These are phyloP conservation scores for Eimeria tenella DNA, from an alignment of 169 alveolate genomes.

Conservation along the genomic window DNA sequence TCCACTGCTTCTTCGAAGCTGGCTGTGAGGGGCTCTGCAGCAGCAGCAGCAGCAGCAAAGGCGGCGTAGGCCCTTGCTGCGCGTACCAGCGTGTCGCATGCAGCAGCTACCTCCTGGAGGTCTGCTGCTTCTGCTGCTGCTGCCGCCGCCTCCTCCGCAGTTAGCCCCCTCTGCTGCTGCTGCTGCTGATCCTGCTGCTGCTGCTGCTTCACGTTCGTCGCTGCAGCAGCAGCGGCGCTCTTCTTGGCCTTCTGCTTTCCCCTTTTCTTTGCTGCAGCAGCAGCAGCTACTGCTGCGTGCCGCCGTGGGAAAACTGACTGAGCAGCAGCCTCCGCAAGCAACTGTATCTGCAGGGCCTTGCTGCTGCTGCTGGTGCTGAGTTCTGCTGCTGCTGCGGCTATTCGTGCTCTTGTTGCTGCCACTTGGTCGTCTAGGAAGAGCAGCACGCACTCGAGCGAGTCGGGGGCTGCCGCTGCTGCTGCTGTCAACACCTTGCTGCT, in stretches of 20 bases:
- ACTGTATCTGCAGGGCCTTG: not conserved
- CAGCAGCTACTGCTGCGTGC: not conserved
- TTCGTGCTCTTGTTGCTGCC: not conserved
- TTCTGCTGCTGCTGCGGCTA: not conserved
- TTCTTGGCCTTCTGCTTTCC: not conserved
- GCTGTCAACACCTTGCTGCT: conserved; percentile 34
- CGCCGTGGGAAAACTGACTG: conserved; percentile 27
- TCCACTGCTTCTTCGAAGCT: not conserved
- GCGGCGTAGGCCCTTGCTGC: not conserved
- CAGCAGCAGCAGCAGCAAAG: conserved; percentile 31
- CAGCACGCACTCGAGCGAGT: conserved; percentile 6
- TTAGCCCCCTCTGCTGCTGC: conserved; percentile 7
- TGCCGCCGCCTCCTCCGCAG: conserved; percentile 39
- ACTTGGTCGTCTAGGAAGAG: conserved; percentile 15
- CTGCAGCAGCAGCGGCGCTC: not conserved
- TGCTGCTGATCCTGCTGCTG: not conserved
- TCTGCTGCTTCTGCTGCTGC: conserved; percentile 32
- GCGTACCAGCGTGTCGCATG: not conserved
- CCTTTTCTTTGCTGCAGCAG: conserved; percentile 1
- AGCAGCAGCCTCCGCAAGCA: conserved; percentile 28
- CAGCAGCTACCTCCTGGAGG: conserved; percentile 17
- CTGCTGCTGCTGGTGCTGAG: not conserved
- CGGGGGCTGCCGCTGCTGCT: conserved; percentile 31
- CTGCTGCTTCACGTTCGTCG: not conserved
- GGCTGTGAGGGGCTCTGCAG: not conserved